Percentiles rank a stretch among this genome's conserved stretches.
These are phyloP conservation scores for Epithemia pelagica DNA, from an alignment of 108 stramenopile genomes.

Conservation along the genomic window DNA sequence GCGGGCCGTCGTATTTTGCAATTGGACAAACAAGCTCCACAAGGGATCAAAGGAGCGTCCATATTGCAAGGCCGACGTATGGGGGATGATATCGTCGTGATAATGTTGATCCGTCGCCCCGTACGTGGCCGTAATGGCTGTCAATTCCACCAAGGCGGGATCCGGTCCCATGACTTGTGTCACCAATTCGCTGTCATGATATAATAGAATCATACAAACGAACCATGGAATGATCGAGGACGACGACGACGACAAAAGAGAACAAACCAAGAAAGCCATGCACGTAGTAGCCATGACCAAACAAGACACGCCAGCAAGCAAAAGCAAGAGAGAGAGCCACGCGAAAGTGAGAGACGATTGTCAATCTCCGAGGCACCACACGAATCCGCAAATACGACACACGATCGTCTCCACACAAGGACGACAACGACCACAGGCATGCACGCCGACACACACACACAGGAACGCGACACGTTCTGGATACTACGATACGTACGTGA, in stretches of 20 bases:
- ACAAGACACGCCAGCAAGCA: too few species aligned
- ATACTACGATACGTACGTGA: constrained; percentile 30
- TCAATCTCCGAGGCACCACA: too few species aligned
- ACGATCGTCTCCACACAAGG: not conserved
- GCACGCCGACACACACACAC: too few species aligned
- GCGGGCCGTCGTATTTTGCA: constrained; percentile 46
- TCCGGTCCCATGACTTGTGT: constrained; percentile 41
- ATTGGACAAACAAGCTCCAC: constrained; percentile 25
- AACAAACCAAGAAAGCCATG: too few species aligned
- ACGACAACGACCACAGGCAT: too few species aligned
- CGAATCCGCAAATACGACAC: not conserved
- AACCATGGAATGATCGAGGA: not conserved
- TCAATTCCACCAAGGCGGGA: constrained; percentile 63
- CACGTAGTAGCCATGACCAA: too few species aligned
- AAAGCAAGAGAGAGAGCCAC: too few species aligned
- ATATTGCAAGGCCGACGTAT: constrained; percentile 28
- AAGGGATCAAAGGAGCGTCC: constrained; percentile 34
- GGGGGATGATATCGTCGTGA: constrained; percentile 39
- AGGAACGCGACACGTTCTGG: too few species aligned
- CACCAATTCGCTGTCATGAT: too few species aligned
- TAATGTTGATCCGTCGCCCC: constrained; percentile 44
- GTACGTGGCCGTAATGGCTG: constrained; percentile 45
- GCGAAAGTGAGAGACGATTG: too few species aligned
- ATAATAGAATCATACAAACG: too few species aligned
- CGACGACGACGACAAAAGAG: not conserved